Evolutionary conservation across 192 early-diverging fungal species (phyloP).

Genomic region (Coemansia sp.): DNA sequence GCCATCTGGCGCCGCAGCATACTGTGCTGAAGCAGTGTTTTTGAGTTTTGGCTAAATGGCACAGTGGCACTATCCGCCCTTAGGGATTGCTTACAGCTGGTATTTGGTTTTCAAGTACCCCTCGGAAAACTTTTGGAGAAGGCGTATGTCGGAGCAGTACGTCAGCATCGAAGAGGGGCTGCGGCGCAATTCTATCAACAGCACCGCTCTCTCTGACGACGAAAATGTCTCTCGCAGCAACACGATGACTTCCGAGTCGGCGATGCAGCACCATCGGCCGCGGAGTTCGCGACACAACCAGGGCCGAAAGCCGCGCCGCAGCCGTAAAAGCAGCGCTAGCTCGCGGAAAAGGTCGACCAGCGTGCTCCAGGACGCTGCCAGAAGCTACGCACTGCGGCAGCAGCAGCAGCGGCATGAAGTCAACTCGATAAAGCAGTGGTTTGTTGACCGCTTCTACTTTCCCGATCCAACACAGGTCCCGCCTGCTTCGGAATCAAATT

Average conservation of each 20-base stretch:
- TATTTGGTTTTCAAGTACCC: constrained; percentile 48
- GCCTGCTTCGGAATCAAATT: constrained; percentile 21
- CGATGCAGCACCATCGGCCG: constrained; percentile 9
- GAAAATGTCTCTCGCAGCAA: constrained; percentile 35
- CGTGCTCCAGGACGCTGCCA: constrained; percentile 37
- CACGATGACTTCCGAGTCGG: constrained; percentile 32
- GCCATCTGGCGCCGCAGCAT: neutral
- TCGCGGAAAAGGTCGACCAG: constrained; percentile 13
- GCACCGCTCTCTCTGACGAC: constrained; percentile 19
- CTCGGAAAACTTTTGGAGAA: constrained; percentile 34
- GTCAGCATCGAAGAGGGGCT: constrained; percentile 45
- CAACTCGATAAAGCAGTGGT: constrained; percentile 45
- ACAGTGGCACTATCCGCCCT: neutral
- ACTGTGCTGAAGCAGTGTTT: neutral
- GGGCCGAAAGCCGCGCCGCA: constrained; percentile 24
- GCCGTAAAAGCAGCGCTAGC: constrained; percentile 24
- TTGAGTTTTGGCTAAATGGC: neutral
- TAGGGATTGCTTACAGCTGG: constrained; percentile 50
- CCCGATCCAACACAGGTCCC: constrained; percentile 47
- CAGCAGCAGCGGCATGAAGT: constrained; percentile 27
- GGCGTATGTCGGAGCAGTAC: constrained; percentile 22
- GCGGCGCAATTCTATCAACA: constrained; percentile 41
- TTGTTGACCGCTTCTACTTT: constrained; percentile 51
- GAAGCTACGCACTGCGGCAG: constrained; percentile 43
- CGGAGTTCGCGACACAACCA: constrained; percentile 2